Conservation (phyloP, 306 rosid species). For the Vachellia pachyceras region DNA sequence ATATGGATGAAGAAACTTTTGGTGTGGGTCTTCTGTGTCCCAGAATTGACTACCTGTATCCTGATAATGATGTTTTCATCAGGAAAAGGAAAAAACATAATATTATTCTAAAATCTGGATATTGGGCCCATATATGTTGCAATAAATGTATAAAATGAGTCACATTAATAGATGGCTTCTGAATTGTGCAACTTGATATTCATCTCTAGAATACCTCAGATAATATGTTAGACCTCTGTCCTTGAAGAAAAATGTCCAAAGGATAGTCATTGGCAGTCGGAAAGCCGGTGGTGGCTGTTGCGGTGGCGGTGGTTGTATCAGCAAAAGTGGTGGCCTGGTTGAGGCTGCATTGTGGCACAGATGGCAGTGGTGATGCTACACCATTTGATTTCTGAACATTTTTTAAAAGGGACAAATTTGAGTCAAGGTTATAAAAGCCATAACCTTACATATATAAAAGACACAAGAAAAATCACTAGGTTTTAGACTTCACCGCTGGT, state of each 20-base stretch:
- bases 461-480: slow-evolving; percentile 1
- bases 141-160: neutral
- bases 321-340: slow-evolving; percentile 53
- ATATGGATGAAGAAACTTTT: slow-evolving; percentile 68
- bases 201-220: slow-evolving; percentile 50
- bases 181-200: neutral
- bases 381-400: slow-evolving; percentile 51
- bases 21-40: slow-evolving; percentile 84
- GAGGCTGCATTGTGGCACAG: slow-evolving; percentile 55
- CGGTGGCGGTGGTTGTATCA: slow-evolving; percentile 40
- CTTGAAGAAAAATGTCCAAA: slow-evolving; percentile 55
- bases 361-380: slow-evolving; percentile 48
- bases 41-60: slow-evolving; percentile 59
- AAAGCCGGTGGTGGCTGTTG: neutral
- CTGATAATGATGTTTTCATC: slow-evolving; percentile 65
- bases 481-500: slow-evolving; percentile 58
- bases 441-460: neutral
- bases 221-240: slow-evolving; percentile 52
- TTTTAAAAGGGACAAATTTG: slow-evolving; percentile 12
- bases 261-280: slow-evolving; percentile 45
- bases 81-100: slow-evolving; percentile 5
- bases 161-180: neutral
- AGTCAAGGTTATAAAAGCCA: neutral
- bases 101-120: neutral
- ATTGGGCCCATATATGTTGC: neutral